Base-by-base conservation (phyloP, 768 basidiomycete species). In the Boletus pseudopeckii region DNA sequence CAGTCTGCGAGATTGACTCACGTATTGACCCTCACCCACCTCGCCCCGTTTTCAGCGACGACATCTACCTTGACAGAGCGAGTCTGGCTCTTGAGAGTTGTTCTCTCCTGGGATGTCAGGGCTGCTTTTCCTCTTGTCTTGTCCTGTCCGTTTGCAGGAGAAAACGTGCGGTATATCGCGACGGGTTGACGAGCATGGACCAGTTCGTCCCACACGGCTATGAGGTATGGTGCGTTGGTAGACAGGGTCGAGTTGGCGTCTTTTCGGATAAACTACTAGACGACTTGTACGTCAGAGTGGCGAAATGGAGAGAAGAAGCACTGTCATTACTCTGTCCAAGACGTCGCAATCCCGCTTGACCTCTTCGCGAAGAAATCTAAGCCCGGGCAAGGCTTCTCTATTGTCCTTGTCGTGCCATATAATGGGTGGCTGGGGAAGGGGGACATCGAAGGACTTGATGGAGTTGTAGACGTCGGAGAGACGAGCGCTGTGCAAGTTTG, bases 21-120 rank as follows among this genome's bases (percentile, higher is more conserved):
- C 92, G 92, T 93, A 71, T 93, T 94, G 34, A 94, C 80, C 60
- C 91, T 80, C 38, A 91, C 84, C 93, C 93, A 96, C 4, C 75
- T 72, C 22, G 78, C 73, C 1, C 92, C 92, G 40, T 83, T 80
- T 20, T 88, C 82, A 2, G 85, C 85, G 14, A 93, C 83, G 14
- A 94, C 76, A 62, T 95, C 92, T 1, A 95, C 85, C 61, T 94
- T 93, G 39, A 84, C 78, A 1, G 63, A 57, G 37, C 56, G 47
- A 1, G 11, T 22, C 34, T 38, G 46, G 32, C 10, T 11, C 43
- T 11, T 28, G 26, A 7, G 24, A 32, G 20, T 2, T 8, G 14
- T 15, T 9, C 13, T 28, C 15, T 18, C 6, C 7, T 20, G 39
- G 11, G 20, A 13, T 36, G 15, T 15, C 14, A 7, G 24, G 4